Conservation (phyloP, 306 rosid species). For the Cucurbita pepo region DNA sequence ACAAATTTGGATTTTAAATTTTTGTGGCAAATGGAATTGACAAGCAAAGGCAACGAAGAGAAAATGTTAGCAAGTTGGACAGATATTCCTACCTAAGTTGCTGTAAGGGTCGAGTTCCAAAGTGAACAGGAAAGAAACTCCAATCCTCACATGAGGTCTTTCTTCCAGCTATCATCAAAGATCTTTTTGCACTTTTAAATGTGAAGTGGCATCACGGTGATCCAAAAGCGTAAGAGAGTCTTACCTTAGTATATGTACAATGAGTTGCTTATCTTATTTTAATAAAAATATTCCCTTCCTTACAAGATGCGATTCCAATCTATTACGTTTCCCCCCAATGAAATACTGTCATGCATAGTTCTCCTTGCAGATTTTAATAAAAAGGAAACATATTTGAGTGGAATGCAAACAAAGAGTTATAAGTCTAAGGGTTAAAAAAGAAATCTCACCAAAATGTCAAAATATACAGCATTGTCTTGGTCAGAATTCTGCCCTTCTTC, state of each 20-base stretch:
- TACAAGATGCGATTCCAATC: background rate
- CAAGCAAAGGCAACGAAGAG: background rate
- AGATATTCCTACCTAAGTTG: background rate
- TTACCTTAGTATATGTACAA: background rate
- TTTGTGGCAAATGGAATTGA: background rate
- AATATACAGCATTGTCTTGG: constrained; percentile 42
- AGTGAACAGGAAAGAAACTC: background rate
- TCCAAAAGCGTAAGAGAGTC: background rate
- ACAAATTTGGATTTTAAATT: background rate
- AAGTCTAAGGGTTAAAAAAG: constrained; percentile 5
- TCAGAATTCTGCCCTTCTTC: constrained; percentile 28
- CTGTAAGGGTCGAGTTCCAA: background rate
- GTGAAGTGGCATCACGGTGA: background rate
- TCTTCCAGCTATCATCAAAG: background rate
- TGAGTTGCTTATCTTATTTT: background rate
- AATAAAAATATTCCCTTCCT: background rate
- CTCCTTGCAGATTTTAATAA: background rate
- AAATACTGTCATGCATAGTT: background rate
- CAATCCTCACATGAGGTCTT: background rate
- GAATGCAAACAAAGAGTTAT: background rate
- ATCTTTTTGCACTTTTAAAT: background rate
- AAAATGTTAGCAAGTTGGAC: background rate
- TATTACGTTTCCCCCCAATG: background rate
- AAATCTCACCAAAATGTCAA: constrained; percentile 67
- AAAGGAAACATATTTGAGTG: background rate